Conservation (phyloP, 225 moss, liverwort and hornwort species). For the Ulota crispa region DNA sequence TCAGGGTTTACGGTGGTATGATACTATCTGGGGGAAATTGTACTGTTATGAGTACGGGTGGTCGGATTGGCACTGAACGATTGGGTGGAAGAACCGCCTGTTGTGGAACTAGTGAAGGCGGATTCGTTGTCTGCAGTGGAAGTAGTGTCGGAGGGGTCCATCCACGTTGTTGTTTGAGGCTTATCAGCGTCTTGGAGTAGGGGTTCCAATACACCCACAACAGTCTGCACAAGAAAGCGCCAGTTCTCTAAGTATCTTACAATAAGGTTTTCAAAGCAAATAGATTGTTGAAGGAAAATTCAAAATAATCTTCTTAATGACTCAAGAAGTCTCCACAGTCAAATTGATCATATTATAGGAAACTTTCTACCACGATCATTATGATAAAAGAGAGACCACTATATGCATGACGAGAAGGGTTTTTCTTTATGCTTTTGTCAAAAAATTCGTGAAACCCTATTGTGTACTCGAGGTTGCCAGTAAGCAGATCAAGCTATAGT, state of each 20-base stretch:
- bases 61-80: not conserved
- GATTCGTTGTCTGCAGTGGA: not conserved
- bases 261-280: not conserved
- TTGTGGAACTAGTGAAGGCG: conserved; percentile 6
- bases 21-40: conserved; percentile 14
- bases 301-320: not conserved
- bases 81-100: conserved; percentile 7
- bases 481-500: not conserved
- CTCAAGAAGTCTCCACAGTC: too few relatives aligned
- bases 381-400: too few relatives aligned
- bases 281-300: not conserved
- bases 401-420: too few relatives aligned
- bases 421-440: too few relatives aligned
- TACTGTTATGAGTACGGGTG: not conserved
- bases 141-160: not conserved
- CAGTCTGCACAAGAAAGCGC: conserved; percentile 20
- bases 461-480: not conserved
- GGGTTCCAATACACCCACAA: conserved; percentile 28
- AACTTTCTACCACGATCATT: too few relatives aligned
- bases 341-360: too few relatives aligned
- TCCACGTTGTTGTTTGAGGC: conserved; percentile 3
- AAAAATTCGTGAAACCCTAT: too few relatives aligned
- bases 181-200: conserved; percentile 22
- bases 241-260: not conserved
- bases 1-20: not conserved